These are phyloP conservation scores for Umbelopsis isabellina DNA, from an alignment of 192 early-diverging fungal species.

Conservation along the genomic window DNA sequence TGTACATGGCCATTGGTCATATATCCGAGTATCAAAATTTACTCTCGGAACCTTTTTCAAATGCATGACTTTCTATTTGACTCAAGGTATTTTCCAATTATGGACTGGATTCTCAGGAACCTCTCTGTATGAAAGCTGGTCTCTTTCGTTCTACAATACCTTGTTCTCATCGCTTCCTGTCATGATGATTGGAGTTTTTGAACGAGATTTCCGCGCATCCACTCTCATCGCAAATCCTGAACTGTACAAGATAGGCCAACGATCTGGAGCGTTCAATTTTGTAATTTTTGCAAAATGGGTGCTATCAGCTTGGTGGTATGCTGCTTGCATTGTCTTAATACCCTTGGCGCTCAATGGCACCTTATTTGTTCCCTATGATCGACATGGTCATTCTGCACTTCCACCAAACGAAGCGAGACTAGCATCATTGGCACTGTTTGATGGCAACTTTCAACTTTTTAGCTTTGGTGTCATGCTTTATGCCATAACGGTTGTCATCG, in stretches of 20 bases:
- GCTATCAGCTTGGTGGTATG: constrained; percentile 55
- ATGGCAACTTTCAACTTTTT: constrained; percentile 54
- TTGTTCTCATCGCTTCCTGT: constrained; percentile 82
- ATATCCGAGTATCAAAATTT: constrained; percentile 80
- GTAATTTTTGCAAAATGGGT: constrained; percentile 58
- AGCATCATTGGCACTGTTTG: constrained; percentile 21
- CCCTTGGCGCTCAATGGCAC: constrained; percentile 54
- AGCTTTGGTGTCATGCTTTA: constrained; percentile 60
- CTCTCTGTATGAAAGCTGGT: constrained; percentile 75
- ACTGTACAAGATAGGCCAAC: constrained; percentile 68
- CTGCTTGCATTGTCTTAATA: constrained; percentile 51
- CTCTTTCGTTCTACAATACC: constrained; percentile 82
- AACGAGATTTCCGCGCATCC: constrained; percentile 73
- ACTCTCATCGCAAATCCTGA: constrained; percentile 72
- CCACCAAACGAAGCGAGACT: background rate
- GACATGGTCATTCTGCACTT: constrained; percentile 26
- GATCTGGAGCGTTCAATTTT: constrained; percentile 58
- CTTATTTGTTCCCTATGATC: constrained; percentile 33
- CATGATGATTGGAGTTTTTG: constrained; percentile 80
- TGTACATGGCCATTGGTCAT: constrained; percentile 90
- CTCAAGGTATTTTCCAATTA: constrained; percentile 77
- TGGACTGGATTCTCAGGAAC: constrained; percentile 79
- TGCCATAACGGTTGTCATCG: constrained; percentile 64
- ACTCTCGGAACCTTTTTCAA: constrained; percentile 90
- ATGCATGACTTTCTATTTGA: constrained; percentile 77